These are phyloP conservation scores for Discostella stelligeroides DNA, from an alignment of 108 stramenopile genomes.

Conservation along the genomic window DNA sequence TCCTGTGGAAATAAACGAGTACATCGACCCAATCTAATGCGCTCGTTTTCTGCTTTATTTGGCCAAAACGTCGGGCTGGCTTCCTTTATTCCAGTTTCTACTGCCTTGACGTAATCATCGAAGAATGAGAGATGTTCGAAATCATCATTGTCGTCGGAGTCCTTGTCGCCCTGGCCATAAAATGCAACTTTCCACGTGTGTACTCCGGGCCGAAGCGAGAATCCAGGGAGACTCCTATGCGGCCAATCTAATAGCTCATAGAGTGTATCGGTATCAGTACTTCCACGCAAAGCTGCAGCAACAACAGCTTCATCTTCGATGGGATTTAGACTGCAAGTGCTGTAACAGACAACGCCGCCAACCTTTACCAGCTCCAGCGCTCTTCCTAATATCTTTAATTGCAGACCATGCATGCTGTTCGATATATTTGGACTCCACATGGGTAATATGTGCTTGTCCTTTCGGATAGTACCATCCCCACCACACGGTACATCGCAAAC, in stretches of 20 bases:
- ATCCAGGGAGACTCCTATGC: slow-evolving; percentile 39
- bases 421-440: slow-evolving; percentile 68
- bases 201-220: slow-evolving; percentile 58
- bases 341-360: slow-evolving; percentile 82
- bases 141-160: slow-evolving; percentile 31
- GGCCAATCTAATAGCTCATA: slow-evolving; percentile 60
- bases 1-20: slow-evolving; percentile 94
- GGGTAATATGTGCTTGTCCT: slow-evolving; percentile 75
- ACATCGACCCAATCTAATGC: slow-evolving; percentile 65
- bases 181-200: slow-evolving; percentile 71
- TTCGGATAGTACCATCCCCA: slow-evolving; percentile 90
- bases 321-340: slow-evolving; percentile 90
- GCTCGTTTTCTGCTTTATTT: background rate
- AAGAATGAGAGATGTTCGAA: slow-evolving; percentile 56
- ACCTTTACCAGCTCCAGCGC: slow-evolving; percentile 67
- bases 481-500: slow-evolving; percentile 90
- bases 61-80: slow-evolving; percentile 65
- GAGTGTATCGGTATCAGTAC: background rate
- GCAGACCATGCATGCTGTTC: slow-evolving; percentile 71
- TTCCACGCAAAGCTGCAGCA: slow-evolving; percentile 55
- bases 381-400: slow-evolving; percentile 71
- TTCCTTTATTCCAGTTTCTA: slow-evolving; percentile 30
- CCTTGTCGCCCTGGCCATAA: slow-evolving; percentile 43
- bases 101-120: slow-evolving; percentile 51
- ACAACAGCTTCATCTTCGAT: slow-evolving; percentile 95